phyloP scores from a whole-genome alignment of 2,329 filamentous ascomycete genomes.

The Penicillium italicum region DNA sequence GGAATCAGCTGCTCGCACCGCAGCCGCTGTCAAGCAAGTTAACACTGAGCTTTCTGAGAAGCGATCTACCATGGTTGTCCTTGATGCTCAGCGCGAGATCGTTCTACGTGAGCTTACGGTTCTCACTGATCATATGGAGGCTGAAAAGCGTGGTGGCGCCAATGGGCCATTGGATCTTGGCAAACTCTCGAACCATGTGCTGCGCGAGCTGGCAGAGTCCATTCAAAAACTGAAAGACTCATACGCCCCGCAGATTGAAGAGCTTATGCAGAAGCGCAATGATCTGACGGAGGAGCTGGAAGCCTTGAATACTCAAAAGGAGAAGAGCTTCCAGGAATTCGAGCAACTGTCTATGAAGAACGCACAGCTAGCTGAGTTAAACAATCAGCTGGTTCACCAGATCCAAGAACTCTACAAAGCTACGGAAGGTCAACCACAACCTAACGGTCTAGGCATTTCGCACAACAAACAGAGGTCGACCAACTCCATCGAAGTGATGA shows the following conservation, averaged over 20 bases:
- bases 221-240: conserved; percentile 74
- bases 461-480: conserved; percentile 52
- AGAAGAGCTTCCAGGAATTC: conserved; percentile 91
- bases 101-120: conserved; percentile 89
- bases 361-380: conserved; percentile 86
- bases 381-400: conserved; percentile 90
- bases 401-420: conserved; percentile 92
- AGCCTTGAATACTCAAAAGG: conserved; percentile 76
- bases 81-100: conserved; percentile 93
- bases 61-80: conserved; percentile 87
- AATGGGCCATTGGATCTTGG: conserved; percentile 75
- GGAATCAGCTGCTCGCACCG: conserved; percentile 55
- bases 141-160: conserved; percentile 75
- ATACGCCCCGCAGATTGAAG: conserved; percentile 71
- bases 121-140: conserved; percentile 81
- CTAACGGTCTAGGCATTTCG: conserved; percentile 60
- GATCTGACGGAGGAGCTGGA: conserved; percentile 80
- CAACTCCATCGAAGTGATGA: conserved; percentile 44
- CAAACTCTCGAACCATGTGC: conserved; percentile 61
- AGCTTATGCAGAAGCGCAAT: conserved; percentile 83
- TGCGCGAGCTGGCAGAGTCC: conserved; percentile 60
- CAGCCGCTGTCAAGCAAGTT: conserved; percentile 65
- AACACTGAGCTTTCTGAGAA: conserved; percentile 90
- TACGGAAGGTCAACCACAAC: conserved; percentile 43
- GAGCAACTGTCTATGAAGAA: conserved; percentile 94